A percentile compares a stretch with the other conserved stretches of the same genome.
Conservation (phyloP, 371 early-diverging fungal species). For the Batkoa obscura region DNA sequence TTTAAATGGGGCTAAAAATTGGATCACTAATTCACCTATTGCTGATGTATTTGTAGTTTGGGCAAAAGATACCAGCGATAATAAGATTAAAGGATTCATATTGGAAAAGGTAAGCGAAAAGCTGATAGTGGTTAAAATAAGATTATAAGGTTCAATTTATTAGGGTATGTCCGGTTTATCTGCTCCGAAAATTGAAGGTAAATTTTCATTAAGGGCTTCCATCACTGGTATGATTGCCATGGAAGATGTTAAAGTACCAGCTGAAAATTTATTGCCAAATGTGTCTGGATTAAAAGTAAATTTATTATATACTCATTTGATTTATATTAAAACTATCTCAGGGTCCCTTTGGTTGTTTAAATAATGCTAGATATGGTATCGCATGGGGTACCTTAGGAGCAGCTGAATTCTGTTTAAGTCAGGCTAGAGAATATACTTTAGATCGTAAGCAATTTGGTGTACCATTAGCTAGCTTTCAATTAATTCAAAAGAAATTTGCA, state of each 20-base stretch:
- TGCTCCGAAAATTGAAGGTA: slow-evolving; percentile 84
- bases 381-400: slow-evolving; percentile 96
- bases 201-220: slow-evolving; percentile 87
- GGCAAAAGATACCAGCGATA: slow-evolving; percentile 77
- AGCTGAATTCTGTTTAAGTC: slow-evolving; percentile 77
- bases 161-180: slow-evolving; percentile 68
- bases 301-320: neutral
- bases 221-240: slow-evolving; percentile 96
- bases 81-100: slow-evolving; percentile 83
- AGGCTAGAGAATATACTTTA: slow-evolving; percentile 79
- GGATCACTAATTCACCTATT: slow-evolving; percentile 97
- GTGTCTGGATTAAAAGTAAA: slow-evolving; percentile 62
- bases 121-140: neutral
- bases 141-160: neutral
- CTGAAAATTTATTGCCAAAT: slow-evolving; percentile 70
- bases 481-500: slow-evolving; percentile 93
- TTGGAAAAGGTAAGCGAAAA: slow-evolving; percentile 68
- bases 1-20: slow-evolving; percentile 84
- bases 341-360: slow-evolving; percentile 94
- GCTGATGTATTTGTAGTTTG: slow-evolving; percentile 95
- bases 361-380: slow-evolving; percentile 95
- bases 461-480: slow-evolving; percentile 87
- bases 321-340: neutral
- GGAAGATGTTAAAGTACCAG: slow-evolving; percentile 87
- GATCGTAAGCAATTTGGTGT: slow-evolving; percentile 76